phyloP scores from a whole-genome alignment of 2,329 filamentous ascomycete genomes.

The Rutstroemia sp. region DNA sequence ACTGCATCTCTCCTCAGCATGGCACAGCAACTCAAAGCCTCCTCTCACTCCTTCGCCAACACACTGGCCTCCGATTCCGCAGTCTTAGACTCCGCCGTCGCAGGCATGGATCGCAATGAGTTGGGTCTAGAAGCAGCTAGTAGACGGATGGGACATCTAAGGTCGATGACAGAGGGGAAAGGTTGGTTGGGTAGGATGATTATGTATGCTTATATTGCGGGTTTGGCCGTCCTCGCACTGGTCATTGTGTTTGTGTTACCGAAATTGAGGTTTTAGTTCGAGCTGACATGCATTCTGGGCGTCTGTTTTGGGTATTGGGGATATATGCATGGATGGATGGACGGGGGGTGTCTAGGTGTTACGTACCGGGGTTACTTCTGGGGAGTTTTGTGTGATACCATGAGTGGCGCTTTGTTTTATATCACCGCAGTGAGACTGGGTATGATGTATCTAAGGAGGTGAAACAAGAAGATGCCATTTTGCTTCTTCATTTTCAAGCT shows the following conservation, averaged over 20 bases:
- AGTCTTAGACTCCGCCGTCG: constrained; percentile 60
- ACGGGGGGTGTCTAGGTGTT: background rate
- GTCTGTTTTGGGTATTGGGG: background rate
- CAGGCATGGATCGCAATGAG: constrained; percentile 71
- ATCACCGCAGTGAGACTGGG: background rate
- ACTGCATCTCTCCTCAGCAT: constrained; percentile 76
- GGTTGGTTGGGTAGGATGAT: constrained; percentile 76
- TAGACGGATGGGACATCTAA: constrained; percentile 68
- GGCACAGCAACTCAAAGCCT: constrained; percentile 69
- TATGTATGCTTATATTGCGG: constrained; percentile 78
- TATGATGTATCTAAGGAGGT: no score
- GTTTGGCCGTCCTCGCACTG: constrained; percentile 69
- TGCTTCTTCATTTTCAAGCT: no score
- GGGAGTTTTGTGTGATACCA: constrained; percentile 10
- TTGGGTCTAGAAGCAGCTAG: constrained; percentile 69
- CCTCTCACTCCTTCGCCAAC: constrained; percentile 62
- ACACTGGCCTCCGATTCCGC: constrained; percentile 67
- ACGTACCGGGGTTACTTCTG: background rate
- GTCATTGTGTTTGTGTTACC: constrained; percentile 79
- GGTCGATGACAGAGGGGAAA: constrained; percentile 77
- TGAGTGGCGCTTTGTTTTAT: background rate
- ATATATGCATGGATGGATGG: background rate
- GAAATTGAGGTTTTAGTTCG: constrained; percentile 69
- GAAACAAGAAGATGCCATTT: no score
- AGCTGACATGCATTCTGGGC: no score